Percentiles rank a stretch among this genome's conserved stretches.
Conservation (phyloP, 371 early-diverging fungal species). For the Mortierella sp. region DNA sequence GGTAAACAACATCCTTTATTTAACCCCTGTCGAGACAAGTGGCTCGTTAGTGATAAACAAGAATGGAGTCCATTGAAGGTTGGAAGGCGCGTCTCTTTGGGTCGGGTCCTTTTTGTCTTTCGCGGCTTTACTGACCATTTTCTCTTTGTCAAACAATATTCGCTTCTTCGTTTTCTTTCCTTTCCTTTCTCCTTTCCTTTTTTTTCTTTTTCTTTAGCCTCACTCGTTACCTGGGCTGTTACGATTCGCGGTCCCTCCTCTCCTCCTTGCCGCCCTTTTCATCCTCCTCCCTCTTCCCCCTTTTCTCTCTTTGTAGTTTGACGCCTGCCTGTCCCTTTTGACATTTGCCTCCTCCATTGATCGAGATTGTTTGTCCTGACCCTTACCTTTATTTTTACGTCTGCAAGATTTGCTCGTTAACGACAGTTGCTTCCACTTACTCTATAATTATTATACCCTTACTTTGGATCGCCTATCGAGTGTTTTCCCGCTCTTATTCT, state of each 20-base stretch:
- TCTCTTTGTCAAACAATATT: background rate
- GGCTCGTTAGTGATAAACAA: no score
- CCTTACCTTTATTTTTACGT: background rate
- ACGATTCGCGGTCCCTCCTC: slow-evolving; percentile 24
- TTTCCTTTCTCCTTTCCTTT: background rate
- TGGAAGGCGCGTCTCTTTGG: background rate
- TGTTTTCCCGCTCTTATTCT: no score
- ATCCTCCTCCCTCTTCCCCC: background rate
- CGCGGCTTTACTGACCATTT: background rate
- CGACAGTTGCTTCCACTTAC: no score
- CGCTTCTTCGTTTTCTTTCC: background rate
- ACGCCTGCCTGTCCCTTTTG: background rate
- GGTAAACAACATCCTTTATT: no score
- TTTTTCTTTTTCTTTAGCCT: background rate
- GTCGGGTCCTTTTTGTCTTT: background rate
- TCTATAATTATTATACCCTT: no score
- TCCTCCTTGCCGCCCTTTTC: background rate
- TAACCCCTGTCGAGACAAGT: no score
- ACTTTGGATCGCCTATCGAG: no score
- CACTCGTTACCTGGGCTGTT: slow-evolving; percentile 24
- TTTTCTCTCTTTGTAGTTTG: slow-evolving; percentile 2
- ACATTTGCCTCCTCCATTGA: background rate
- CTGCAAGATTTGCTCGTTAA: background rate
- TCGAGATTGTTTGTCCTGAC: background rate
- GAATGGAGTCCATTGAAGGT: no score